Conservation (phyloP, 2,329 filamentous ascomycete genomes). For the Teratosphaeria destructans region DNA sequence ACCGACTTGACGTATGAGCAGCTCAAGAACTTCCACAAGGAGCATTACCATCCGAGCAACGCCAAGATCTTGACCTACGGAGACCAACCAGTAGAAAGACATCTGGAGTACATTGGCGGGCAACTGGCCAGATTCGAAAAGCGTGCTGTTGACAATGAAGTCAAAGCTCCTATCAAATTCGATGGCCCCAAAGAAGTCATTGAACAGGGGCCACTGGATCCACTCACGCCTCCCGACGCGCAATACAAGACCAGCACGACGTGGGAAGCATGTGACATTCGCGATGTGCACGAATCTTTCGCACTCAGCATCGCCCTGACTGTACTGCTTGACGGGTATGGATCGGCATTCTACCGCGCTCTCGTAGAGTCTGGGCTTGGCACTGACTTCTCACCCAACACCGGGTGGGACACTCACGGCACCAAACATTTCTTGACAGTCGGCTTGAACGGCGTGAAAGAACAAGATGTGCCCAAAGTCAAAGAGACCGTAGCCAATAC, state of each 20-base stretch:
- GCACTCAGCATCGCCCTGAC: conserved; percentile 72
- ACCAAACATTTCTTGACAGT: conserved; percentile 78
- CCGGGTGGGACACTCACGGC: conserved; percentile 72
- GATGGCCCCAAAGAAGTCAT: conserved; percentile 56
- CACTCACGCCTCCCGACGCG: conserved; percentile 71
- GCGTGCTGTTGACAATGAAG: conserved; percentile 52
- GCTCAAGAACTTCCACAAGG: conserved; percentile 74
- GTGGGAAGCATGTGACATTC: conserved; percentile 79
- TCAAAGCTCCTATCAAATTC: conserved; percentile 59
- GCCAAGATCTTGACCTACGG: conserved; percentile 94
- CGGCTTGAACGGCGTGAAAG: conserved; percentile 78
- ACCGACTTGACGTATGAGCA: conserved; percentile 90
- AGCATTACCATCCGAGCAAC: conserved; percentile 96
- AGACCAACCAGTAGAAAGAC: conserved; percentile 74
- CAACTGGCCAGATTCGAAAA: conserved; percentile 64
- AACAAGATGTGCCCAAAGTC: conserved; percentile 66
- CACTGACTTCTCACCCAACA: conserved; percentile 89
- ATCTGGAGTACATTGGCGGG: conserved; percentile 67
- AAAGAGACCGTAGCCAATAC: conserved; percentile 65
- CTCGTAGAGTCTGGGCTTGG: conserved; percentile 84
- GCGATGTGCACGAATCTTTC: conserved; percentile 79
- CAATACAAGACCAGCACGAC: conserved; percentile 91
- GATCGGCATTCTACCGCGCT: conserved; percentile 81
- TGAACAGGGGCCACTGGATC: conserved; percentile 73
- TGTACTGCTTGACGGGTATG: conserved; percentile 85